Base-by-base conservation (phyloP, 371 early-diverging fungal genomes). In the Sporodiniella umbellata region DNA sequence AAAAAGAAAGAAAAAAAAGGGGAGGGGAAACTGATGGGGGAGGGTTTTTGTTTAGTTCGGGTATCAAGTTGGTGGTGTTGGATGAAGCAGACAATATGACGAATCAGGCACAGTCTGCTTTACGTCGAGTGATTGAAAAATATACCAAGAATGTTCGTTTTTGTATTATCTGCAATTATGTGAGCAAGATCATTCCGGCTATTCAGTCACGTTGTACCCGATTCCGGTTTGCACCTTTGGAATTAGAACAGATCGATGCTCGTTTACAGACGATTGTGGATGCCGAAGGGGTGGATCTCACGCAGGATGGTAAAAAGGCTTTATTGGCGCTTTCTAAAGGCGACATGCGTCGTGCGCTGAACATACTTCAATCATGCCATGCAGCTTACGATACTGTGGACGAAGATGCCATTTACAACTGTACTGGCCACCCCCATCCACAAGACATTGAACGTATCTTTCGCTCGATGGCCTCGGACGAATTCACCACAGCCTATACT, bases 31-130 rank as follows among this genome's bases (percentile, higher is more conserved):
- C 10, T 28, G 10, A 4, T 28, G 10, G 10, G 10, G 7, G 30
- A 28, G 30, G 7, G 30, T 28, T 0, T 11, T 35, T 35, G 35
- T 14, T 35, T 42, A 78, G 86, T 45, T 75, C 84, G 10, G 89
- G 88, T 10, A 88, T 92, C 66, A 99, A 99, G 65, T 67, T 99
- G 53, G 94, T 99, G 55, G 89, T 99, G 37, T 74, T 99, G 30
- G 99, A 99, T 66, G 99, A 99, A 75, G 98, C 96, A 4, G 99
- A 99, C 68, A 87, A 93, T 18, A 96, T 99, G 98, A 99, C 98
- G 0, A 87, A 88, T 51, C 84, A 86, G 40, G 99, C 99, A 4
- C 99, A 99, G 70, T 86, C 93, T 45, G 99, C 99, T 8, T 70
- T 99, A 45, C 85, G 99, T 60, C 74, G 99, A 75, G 96, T 99